phyloP scores from a whole-genome alignment of 345 rosid species.

The Ricinus communis region DNA sequence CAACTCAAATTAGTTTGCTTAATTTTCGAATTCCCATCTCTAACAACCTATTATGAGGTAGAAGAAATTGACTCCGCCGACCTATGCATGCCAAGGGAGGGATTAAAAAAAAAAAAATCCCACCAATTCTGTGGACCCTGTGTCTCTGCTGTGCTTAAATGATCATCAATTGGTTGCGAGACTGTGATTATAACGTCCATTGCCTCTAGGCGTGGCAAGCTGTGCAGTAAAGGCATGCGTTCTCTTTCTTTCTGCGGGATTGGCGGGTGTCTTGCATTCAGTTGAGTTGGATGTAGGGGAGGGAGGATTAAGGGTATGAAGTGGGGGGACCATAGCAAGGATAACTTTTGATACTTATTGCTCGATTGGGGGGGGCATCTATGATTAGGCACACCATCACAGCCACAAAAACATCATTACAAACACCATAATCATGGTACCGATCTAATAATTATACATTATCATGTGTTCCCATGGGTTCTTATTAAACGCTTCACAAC shows the following conservation, averaged over 20 bases:
- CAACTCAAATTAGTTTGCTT: background rate
- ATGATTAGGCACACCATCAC: conserved; percentile 37
- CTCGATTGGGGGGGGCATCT: background rate
- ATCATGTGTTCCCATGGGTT: background rate
- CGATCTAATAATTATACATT: conserved; percentile 8
- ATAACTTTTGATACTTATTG: background rate
- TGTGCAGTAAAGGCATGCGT: background rate
- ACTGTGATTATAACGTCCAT: conserved; percentile 16
- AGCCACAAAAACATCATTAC: conserved; percentile 25
- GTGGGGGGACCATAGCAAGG: conserved; percentile 20
- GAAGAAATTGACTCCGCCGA: background rate
- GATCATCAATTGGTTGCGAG: background rate
- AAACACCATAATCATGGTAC: conserved; percentile 6
- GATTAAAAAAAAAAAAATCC: too few species aligned
- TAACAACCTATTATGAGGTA: background rate
- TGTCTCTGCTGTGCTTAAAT: background rate
- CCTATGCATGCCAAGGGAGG: conserved; percentile 13
- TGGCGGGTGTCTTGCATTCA: conserved; percentile 12
- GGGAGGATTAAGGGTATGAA: background rate
- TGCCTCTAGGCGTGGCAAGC: conserved; percentile 22
- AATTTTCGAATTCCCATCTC: background rate
- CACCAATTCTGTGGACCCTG: conserved; percentile 30
- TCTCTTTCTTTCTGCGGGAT: conserved; percentile 29
- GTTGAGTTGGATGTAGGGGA: background rate
- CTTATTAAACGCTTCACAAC: background rate